phyloP scores from a whole-genome alignment of 495 filamentous ascomycete species.

The Penicillium soppii region DNA sequence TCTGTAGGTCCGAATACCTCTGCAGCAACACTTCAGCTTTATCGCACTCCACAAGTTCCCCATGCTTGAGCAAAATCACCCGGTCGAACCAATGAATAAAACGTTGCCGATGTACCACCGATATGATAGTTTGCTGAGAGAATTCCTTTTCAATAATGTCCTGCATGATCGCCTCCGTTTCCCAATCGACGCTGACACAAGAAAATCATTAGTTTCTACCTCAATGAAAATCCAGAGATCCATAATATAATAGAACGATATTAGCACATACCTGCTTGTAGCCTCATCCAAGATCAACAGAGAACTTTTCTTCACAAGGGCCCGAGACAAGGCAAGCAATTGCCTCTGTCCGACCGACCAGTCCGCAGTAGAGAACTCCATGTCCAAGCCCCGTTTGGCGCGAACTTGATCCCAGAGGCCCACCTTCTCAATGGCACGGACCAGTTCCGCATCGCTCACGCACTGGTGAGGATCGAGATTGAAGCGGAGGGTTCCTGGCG shows the following conservation, averaged over 20 bases:
- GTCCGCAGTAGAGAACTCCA: conserved; percentile 1
- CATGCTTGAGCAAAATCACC: conserved; percentile 31
- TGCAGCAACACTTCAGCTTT: not conserved
- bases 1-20: not conserved
- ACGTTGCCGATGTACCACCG: conserved; percentile 41
- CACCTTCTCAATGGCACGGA: conserved; percentile 12
- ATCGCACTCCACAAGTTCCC: not conserved
- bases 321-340: conserved; percentile 23
- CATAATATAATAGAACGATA: not conserved
- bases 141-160: conserved; percentile 32
- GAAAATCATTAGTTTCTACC: not conserved
- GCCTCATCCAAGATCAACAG: conserved; percentile 29
- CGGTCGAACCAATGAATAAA: conserved; percentile 44
- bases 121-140: conserved; percentile 37
- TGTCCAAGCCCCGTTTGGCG: conserved; percentile 14
- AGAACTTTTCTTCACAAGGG: conserved; percentile 7
- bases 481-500: conserved; percentile 4
- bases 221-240: conserved; percentile 9
- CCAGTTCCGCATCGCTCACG: not conserved
- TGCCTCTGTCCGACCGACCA: conserved; percentile 28
- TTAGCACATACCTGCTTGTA: conserved; percentile 24
- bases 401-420: conserved; percentile 25
- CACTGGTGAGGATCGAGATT: conserved; percentile 6
- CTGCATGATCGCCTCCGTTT: conserved; percentile 27
- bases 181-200: conserved; percentile 20